Evolutionary conservation across 306 rosid species (phyloP).

Genomic region (Arachis hypogaea): DNA sequence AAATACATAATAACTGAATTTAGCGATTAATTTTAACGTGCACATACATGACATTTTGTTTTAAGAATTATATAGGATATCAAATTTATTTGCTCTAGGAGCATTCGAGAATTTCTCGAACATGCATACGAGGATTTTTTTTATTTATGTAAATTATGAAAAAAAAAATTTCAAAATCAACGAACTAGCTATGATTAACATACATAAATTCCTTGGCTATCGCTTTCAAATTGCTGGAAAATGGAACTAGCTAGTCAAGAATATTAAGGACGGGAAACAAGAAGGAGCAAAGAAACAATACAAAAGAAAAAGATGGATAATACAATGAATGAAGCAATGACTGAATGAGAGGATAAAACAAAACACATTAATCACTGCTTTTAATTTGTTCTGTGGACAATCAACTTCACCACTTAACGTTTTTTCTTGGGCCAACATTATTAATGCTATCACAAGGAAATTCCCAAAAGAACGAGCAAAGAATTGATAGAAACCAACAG

Average conservation of each 20-base stretch:
- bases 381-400: slow-evolving; percentile 32
- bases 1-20: too few relatives aligned
- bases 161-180: slow-evolving; percentile 35
- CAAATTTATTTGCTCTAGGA: too few relatives aligned
- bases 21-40: too few relatives aligned
- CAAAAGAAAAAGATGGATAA: not conserved
- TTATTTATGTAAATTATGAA: slow-evolving; percentile 14
- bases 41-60: too few relatives aligned
- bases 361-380: slow-evolving; percentile 26
- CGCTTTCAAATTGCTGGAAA: slow-evolving; percentile 21
- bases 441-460: slow-evolving; percentile 36
- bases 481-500: slow-evolving; percentile 35
- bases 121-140: too few relatives aligned
- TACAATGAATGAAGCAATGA: not conserved
- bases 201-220: slow-evolving; percentile 12
- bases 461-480: slow-evolving; percentile 30
- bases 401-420: slow-evolving; percentile 8
- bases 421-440: not conserved
- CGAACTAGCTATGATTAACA: slow-evolving; percentile 33
- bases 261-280: not conserved
- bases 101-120: too few relatives aligned
- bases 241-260: not conserved
- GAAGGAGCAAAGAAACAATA: not conserved
- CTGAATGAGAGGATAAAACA: slow-evolving; percentile 9
- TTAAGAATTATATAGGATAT: too few relatives aligned